Conservation (phyloP, 805 yeast genomes). For the Saccharomyces mikatae region DNA sequence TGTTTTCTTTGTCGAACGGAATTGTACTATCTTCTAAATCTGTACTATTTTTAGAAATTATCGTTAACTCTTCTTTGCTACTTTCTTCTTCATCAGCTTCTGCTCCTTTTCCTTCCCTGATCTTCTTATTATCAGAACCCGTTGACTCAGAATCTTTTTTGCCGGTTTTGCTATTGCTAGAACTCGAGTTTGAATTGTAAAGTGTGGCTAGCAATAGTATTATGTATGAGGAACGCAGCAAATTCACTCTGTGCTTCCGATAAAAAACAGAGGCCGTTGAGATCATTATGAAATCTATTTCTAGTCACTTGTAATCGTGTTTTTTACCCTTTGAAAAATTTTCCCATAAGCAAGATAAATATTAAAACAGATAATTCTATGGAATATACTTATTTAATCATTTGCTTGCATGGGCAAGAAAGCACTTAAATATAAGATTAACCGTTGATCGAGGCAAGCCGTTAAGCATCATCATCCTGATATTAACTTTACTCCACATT, state of each 20-base stretch:
- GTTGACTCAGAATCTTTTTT: constrained; percentile 4
- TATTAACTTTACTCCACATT: not conserved
- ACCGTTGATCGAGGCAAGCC: not conserved
- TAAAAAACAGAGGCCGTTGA: constrained; percentile 13
- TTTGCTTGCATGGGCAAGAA: not conserved
- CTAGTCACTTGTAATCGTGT: not conserved
- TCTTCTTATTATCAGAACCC: constrained; percentile 4
- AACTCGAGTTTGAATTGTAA: constrained; percentile 9
- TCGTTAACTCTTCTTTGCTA: not conserved
- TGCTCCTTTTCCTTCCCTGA: constrained; percentile 5
- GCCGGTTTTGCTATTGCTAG: constrained; percentile 6
- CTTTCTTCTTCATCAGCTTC: constrained; percentile 2
- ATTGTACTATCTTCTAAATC: not conserved
- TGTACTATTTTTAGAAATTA: not conserved
- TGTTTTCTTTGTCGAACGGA: constrained; percentile 1
- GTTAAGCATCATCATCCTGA: too few relatives aligned
- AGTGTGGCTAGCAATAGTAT: constrained; percentile 20
- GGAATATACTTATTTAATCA: not conserved
- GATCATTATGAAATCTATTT: not conserved
- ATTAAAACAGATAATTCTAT: not conserved
- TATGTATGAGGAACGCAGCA: constrained; percentile 25
- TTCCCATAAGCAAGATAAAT: not conserved
- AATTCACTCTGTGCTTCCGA: constrained; percentile 20
- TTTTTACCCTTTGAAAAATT: not conserved
- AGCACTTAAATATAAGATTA: not conserved